Evolutionary conservation across 768 basidiomycete genomes (phyloP).

Genomic region (Lentinula sp.): DNA sequence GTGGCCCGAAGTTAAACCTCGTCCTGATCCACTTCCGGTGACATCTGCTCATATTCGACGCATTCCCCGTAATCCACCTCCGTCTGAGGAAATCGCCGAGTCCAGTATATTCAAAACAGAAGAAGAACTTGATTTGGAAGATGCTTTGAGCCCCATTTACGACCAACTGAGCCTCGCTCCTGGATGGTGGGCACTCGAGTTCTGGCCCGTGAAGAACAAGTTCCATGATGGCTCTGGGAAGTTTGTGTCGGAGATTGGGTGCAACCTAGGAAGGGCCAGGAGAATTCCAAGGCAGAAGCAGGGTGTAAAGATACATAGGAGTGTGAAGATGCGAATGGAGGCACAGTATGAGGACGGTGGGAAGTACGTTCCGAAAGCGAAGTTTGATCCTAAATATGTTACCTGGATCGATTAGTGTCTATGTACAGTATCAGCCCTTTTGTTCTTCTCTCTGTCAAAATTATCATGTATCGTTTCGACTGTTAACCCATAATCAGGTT

Average conservation of each 20-base stretch:
- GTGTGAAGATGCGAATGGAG: conserved; percentile 42
- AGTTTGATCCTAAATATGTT: background rate
- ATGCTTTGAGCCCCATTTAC: conserved; percentile 44
- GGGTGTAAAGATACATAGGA: conserved; percentile 37
- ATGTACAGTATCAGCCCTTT: background rate
- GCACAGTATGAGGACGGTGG: conserved; percentile 10
- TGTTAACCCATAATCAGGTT: too few relatives aligned
- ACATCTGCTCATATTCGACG: conserved; percentile 16
- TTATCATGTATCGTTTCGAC: background rate
- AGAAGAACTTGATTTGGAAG: conserved; percentile 59
- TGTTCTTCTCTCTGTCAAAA: background rate
- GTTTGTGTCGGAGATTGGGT: conserved; percentile 3
- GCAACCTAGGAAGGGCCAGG: conserved; percentile 36
- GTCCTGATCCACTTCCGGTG: conserved; percentile 27
- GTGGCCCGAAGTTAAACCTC: conserved; percentile 33
- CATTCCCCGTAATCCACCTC: conserved; percentile 12
- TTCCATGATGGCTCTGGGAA: conserved; percentile 25
- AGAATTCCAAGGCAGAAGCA: conserved; percentile 27
- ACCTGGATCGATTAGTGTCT: conserved; percentile 3
- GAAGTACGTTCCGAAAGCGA: conserved; percentile 4
- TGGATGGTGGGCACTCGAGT: conserved; percentile 66
- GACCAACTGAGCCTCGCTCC: conserved; percentile 46
- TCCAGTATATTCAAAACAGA: conserved; percentile 25
- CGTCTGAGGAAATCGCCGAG: conserved; percentile 10
- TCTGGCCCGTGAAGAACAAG: conserved; percentile 32